Evolutionary conservation across 2,329 filamentous ascomycete genomes (phyloP).

Genomic region (Cytospora paraplurivora): DNA sequence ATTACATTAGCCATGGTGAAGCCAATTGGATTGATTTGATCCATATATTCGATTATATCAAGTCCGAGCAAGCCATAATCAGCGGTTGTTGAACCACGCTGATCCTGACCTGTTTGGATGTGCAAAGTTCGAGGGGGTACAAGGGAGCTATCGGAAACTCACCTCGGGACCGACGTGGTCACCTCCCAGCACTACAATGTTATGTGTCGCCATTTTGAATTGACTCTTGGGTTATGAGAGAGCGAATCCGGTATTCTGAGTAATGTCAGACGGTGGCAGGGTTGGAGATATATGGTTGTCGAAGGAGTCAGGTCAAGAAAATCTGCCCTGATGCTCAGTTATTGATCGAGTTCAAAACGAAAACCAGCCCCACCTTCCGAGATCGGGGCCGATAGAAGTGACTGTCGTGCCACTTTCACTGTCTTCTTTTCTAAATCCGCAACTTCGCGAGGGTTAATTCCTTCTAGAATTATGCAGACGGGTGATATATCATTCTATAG

Average conservation of each 20-base stretch:
- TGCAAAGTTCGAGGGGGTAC: not conserved
- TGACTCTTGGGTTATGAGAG: not conserved
- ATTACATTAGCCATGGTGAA: not conserved
- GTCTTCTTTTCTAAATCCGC: not conserved
- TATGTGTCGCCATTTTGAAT: conserved; percentile 64
- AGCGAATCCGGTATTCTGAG: conserved; percentile 1
- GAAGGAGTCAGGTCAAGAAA: not conserved
- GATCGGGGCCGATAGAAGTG: conserved; percentile 22
- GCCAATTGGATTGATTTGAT: not conserved
- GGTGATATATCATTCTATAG: not conserved
- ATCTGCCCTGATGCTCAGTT: not conserved
- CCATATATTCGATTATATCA: not conserved
- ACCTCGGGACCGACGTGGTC: conserved; percentile 89
- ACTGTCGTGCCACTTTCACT: conserved; percentile 15
- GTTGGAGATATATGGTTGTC: conserved; percentile 6
- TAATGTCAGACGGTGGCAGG: too few relatives aligned
- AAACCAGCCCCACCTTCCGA: conserved; percentile 24
- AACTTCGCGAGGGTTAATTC: not conserved
- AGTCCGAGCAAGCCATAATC: not conserved
- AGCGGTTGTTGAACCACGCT: not conserved
- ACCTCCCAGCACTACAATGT: conserved; percentile 79
- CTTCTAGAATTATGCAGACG: not conserved
- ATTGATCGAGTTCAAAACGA: conserved; percentile 4
- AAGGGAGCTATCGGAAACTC: conserved; percentile 35
- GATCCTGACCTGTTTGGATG: not conserved